Evolutionary conservation across 345 rosid genomes (phyloP), one percentile per base, ranked within the genome.

Genomic region (Citrus cavaleriei): DNA sequence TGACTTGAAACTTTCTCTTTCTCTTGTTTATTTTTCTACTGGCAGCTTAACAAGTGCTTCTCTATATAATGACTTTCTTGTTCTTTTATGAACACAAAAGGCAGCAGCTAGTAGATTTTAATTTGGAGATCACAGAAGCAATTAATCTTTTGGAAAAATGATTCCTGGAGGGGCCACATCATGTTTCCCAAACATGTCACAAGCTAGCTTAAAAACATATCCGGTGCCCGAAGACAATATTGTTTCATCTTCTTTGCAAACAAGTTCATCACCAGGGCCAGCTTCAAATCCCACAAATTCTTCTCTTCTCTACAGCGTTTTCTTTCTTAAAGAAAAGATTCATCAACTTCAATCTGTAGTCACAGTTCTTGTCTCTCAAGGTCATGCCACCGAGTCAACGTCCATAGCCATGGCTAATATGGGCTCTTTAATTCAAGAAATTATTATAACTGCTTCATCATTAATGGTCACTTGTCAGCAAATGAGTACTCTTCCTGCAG

Each of bases 401-500:
- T 86, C 93, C 9, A 34, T 82, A 19, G 89, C 92, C 64, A 61
- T 86, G 27, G 80, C 90, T 51, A 88, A 72, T 84, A 81, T 92
- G 64, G 83, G 77, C 40, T 81, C 85, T 73, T 74, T 85, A 75
- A 84, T 93, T 81, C 93, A 92, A 82, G 95, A 92, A 59, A 86
- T 93, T 69, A 89, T 92, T 42, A 74, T 84, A 16, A 46, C 88
- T 9, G 89, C 98, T 5, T 89, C 98, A 68, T 88, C 98, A 1
- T 85, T 93, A 85, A 61, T 91, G 85, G 81, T 80, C 78, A 79
- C 88, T 37, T 92, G 93, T 86, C 98, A 95, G 63, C 97, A 91
- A 68, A 86, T 91, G 84, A 74, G 28, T 55, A 19, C 18, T 16
- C 21, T 12, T 61, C 51, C 38, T 70, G 37, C 54, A 12, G 24